Conservation (phyloP, 2,329 filamentous ascomycete genomes). For the Cladosporium sp. region DNA sequence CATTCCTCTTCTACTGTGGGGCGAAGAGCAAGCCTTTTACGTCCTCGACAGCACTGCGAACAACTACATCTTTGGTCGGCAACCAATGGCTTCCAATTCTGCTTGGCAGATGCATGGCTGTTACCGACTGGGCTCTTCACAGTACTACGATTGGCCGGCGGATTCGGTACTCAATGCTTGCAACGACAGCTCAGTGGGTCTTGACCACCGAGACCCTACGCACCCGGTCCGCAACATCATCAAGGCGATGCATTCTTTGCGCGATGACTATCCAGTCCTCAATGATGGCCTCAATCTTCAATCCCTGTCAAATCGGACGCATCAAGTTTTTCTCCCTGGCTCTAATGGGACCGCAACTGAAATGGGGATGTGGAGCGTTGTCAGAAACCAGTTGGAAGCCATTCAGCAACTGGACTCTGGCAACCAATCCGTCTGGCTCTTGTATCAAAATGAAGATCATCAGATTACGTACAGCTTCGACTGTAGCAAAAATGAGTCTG, state of each 20-base stretch:
- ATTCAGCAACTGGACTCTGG: slow-evolving; percentile 36
- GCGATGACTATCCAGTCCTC: slow-evolving; percentile 57
- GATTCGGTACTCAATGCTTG: slow-evolving; percentile 57
- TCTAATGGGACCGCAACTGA: slow-evolving; percentile 45
- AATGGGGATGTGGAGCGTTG: slow-evolving; percentile 28
- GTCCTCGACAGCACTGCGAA: slow-evolving; percentile 62
- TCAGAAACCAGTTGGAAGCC: slow-evolving; percentile 52
- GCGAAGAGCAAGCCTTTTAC: slow-evolving; percentile 68
- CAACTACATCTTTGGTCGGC: slow-evolving; percentile 66
- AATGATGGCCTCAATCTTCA: slow-evolving; percentile 60
- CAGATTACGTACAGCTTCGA: slow-evolving; percentile 58
- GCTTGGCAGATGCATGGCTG: slow-evolving; percentile 68
- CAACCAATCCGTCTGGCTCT: slow-evolving; percentile 53
- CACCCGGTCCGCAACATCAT: slow-evolving; percentile 61
- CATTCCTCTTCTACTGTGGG: slow-evolving; percentile 61
- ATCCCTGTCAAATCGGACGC: slow-evolving; percentile 58
- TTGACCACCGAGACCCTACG: slow-evolving; percentile 64
- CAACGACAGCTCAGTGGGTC: slow-evolving; percentile 55
- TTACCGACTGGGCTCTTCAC: slow-evolving; percentile 56
- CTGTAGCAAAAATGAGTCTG: slow-evolving; percentile 50
- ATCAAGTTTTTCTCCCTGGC: slow-evolving; percentile 52
- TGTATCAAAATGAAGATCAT: slow-evolving; percentile 52
- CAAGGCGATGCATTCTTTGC: slow-evolving; percentile 62
- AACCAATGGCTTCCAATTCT: slow-evolving; percentile 60
- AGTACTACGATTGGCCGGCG: slow-evolving; percentile 60